These are phyloP conservation scores for Botrytis porri DNA, from an alignment of 2,329 filamentous ascomycete species.

Conservation along the genomic window DNA sequence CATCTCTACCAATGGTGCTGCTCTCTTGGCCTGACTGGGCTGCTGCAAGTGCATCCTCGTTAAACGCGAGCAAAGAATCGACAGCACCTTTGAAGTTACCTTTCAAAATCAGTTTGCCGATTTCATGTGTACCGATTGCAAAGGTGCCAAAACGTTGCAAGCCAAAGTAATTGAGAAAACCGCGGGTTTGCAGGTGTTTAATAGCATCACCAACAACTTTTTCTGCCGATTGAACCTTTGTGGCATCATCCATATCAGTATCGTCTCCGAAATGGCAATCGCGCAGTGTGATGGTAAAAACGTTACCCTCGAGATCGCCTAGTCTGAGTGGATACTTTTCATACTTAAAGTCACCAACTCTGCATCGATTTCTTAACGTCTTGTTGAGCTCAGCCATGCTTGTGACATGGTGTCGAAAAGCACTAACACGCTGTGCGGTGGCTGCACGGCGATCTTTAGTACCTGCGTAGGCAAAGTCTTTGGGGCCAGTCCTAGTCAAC, in stretches of 20 bases:
- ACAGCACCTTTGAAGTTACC: constrained; percentile 79
- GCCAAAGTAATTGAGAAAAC: constrained; percentile 97
- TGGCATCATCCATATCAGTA: constrained; percentile 46
- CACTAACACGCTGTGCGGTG: constrained; percentile 64
- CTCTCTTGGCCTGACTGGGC: constrained; percentile 45
- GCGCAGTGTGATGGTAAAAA: constrained; percentile 88
- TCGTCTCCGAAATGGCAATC: constrained; percentile 65
- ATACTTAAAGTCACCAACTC: constrained; percentile 80
- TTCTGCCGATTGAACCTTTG: constrained; percentile 45
- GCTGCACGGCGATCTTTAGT: constrained; percentile 71
- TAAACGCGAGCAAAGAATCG: constrained; percentile 72
- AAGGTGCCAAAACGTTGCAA: constrained; percentile 96
- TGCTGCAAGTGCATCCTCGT: constrained; percentile 57
- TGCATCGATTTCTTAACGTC: constrained; percentile 54
- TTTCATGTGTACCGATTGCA: constrained; percentile 75
- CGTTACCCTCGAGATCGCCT: constrained; percentile 82
- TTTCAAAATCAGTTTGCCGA: constrained; percentile 81
- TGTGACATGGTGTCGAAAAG: constrained; percentile 56
- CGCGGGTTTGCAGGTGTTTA: constrained; percentile 64
- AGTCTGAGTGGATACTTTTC: constrained; percentile 69
- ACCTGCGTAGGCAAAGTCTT: constrained; percentile 65
- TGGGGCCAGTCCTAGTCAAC: constrained; percentile 55
- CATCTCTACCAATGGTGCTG: constrained; percentile 65
- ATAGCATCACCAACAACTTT: constrained; percentile 58
- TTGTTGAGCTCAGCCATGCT: constrained; percentile 64